These are phyloP conservation scores for Theobroma grandiflorum DNA, from an alignment of 441 rosid genomes.

Conservation along the genomic window DNA sequence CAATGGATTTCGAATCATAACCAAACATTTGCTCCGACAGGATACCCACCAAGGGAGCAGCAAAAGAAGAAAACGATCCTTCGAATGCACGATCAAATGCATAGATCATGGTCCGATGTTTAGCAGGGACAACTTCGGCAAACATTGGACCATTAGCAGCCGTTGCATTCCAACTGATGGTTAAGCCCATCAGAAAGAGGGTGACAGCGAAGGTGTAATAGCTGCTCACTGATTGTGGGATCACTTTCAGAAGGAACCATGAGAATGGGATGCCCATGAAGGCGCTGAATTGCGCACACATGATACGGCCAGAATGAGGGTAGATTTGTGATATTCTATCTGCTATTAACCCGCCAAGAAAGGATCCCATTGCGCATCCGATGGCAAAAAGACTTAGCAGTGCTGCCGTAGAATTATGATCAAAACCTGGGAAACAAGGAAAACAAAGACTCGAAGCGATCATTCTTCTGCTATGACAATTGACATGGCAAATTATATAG, in stretches of 20 bases:
- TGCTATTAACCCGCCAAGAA: conserved; percentile 80
- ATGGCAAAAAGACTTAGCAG: conserved; percentile 81
- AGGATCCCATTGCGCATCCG: conserved; percentile 82
- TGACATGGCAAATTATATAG: not conserved
- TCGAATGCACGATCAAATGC: conserved; percentile 94
- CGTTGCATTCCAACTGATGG: conserved; percentile 88
- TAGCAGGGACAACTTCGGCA: conserved; percentile 93
- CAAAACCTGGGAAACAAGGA: conserved; percentile 57
- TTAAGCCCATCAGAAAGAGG: conserved; percentile 82
- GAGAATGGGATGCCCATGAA: conserved; percentile 99
- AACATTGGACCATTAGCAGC: conserved; percentile 96
- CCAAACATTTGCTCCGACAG: conserved; percentile 88
- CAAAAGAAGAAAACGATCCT: conserved; percentile 87
- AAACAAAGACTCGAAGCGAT: not conserved
- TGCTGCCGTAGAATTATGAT: conserved; percentile 77
- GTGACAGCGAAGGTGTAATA: conserved; percentile 66
- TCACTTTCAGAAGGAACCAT: conserved; percentile 66
- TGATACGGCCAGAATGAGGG: conserved; percentile 82
- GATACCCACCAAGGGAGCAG: conserved; percentile 95
- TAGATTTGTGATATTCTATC: conserved; percentile 64
- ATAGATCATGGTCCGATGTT: conserved; percentile 92
- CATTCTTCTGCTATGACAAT: not conserved
- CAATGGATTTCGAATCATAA: conserved; percentile 75
- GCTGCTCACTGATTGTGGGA: conserved; percentile 76
- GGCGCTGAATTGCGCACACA: conserved; percentile 97